phyloP scores from a whole-genome alignment of 306 rosid genomes.

The Gastrolobium bilobum region DNA sequence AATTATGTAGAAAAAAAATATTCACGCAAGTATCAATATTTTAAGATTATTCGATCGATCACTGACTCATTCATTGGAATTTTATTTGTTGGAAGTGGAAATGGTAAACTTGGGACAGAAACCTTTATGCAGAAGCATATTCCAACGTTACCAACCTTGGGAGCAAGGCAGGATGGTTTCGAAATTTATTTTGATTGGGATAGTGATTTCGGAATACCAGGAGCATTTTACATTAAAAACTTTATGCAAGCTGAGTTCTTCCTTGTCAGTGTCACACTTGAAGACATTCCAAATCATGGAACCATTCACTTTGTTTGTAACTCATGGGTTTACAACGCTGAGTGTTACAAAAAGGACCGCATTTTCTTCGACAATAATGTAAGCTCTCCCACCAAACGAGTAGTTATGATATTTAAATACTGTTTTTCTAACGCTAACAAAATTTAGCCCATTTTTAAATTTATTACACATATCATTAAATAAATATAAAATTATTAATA shows the following conservation, averaged over 20 bases:
- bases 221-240: conserved; percentile 64
- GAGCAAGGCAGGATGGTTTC: conserved; percentile 55
- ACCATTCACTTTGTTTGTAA: conserved; percentile 69
- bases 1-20: not conserved
- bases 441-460: too few relatives aligned
- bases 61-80: too few relatives aligned
- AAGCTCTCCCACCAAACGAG: not conserved
- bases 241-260: conserved; percentile 60
- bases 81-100: conserved; percentile 52
- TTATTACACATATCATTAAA: too few relatives aligned
- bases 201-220: conserved; percentile 61
- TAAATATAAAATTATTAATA: too few relatives aligned
- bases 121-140: conserved; percentile 46
- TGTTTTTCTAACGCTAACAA: too few relatives aligned
- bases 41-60: too few relatives aligned
- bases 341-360: conserved; percentile 50
- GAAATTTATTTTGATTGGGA: conserved; percentile 61
- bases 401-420: too few relatives aligned
- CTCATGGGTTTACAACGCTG: conserved; percentile 70
- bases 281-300: conserved; percentile 59
- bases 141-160: conserved; percentile 50
- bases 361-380: conserved; percentile 76
- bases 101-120: conserved; percentile 58
- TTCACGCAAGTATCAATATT: too few relatives aligned
- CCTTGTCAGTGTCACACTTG: conserved; percentile 68